Conservation (phyloP, 2,329 filamentous ascomycete genomes). For the Alternaria triticina region DNA sequence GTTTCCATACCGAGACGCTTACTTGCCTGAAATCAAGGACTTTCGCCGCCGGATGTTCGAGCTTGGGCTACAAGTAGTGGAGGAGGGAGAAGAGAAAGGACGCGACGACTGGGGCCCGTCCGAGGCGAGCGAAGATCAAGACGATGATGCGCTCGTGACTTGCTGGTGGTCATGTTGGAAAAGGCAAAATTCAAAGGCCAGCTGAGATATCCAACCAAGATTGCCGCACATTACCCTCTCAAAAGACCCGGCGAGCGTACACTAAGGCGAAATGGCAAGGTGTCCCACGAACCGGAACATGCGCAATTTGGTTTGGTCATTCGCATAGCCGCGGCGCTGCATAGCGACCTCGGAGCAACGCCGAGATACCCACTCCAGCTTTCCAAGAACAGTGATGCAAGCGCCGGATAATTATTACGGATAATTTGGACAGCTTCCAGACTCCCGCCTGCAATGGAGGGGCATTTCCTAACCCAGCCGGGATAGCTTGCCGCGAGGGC, state of each 20-base stretch:
- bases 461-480: constrained; percentile 27
- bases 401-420: constrained; percentile 45
- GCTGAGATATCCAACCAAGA: constrained; percentile 16
- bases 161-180: constrained; percentile 75
- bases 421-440: constrained; percentile 34
- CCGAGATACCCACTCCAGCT: constrained; percentile 22
- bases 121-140: constrained; percentile 55
- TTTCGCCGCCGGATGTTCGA: constrained; percentile 68
- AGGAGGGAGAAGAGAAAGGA: constrained; percentile 68
- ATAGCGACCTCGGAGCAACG: constrained; percentile 31
- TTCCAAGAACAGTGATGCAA: constrained; percentile 25
- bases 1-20: constrained; percentile 77
- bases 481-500: constrained; percentile 37
- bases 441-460: constrained; percentile 29
- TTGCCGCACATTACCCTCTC: constrained; percentile 9
- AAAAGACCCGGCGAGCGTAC: not conserved
- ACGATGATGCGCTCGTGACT: constrained; percentile 57
- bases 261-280: not conserved
- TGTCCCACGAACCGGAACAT: constrained; percentile 4
- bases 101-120: constrained; percentile 74
- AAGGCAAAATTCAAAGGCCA: constrained; percentile 30
- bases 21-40: constrained; percentile 67
- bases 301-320: constrained; percentile 15
- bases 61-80: constrained; percentile 60
- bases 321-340: constrained; percentile 21